Conservation (phyloP, 1,284 basidiomycete species). For the Irpex lacteus region DNA sequence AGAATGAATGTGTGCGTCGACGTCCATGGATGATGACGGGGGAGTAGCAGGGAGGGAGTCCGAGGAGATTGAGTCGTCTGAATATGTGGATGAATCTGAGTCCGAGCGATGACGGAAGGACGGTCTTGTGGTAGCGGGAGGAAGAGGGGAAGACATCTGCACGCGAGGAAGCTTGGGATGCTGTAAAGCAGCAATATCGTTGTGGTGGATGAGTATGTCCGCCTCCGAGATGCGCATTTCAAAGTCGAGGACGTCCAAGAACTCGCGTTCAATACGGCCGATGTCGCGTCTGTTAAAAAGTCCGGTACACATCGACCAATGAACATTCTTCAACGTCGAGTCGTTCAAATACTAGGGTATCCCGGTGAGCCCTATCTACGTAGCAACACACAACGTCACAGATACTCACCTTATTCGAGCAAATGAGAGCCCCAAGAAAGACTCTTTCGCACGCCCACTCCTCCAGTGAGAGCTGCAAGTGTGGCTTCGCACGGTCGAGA, state of each 20-base stretch:
- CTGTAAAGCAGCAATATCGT: conserved; percentile 42
- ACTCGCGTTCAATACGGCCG: conserved; percentile 74
- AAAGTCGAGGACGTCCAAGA: conserved; percentile 71
- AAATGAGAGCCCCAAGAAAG: conserved; percentile 69
- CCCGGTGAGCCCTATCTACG: conserved; percentile 5
- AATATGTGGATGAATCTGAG: conserved; percentile 5
- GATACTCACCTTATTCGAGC: conserved; percentile 63
- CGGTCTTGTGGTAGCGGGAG: background rate
- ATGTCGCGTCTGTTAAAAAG: conserved; percentile 78
- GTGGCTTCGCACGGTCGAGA: conserved; percentile 66
- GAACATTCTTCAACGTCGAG: conserved; percentile 72
- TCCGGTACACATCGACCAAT: conserved; percentile 75
- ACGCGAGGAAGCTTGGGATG: conserved; percentile 3
- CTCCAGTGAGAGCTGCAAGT: conserved; percentile 71
- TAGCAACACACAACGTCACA: background rate
- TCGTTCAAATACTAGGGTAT: conserved; percentile 63
- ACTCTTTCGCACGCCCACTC: conserved; percentile 79
- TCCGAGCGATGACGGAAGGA: conserved; percentile 3
- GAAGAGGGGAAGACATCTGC: conserved; percentile 1
- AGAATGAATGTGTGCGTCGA: conserved; percentile 10
- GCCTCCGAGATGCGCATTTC: conserved; percentile 61
- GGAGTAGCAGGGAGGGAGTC: background rate
- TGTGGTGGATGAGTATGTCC: conserved; percentile 61
- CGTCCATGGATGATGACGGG: conserved; percentile 6
- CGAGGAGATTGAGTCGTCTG: background rate